Percentiles rank a stretch among this genome's conserved stretches.
These are phyloP conservation scores for Pseudocercospora fijiensis DNA, from an alignment of 2,329 filamentous ascomycete species.

Conservation along the genomic window DNA sequence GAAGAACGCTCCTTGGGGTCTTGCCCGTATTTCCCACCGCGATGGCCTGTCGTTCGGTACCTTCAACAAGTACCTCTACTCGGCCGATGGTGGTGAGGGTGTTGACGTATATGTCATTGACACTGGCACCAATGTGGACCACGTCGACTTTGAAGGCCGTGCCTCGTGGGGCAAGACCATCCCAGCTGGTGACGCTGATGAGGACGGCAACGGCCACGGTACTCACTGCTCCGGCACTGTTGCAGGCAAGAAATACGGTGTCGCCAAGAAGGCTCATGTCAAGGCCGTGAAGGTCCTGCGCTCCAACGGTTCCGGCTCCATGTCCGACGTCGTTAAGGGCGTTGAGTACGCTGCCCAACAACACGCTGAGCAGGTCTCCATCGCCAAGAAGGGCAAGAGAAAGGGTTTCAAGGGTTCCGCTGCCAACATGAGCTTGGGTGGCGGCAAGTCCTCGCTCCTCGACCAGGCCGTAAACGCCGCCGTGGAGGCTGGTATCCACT, in stretches of 20 bases:
- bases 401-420: slow-evolving; percentile 99
- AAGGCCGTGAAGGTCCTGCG: slow-evolving; percentile 97
- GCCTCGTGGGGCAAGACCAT: slow-evolving; percentile 98
- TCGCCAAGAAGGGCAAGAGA: slow-evolving; percentile 80
- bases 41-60: slow-evolving; percentile 80
- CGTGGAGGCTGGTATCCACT: slow-evolving; percentile 88
- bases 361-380: slow-evolving; percentile 72
- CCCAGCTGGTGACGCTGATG: slow-evolving; percentile 76
- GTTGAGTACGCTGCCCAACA: slow-evolving; percentile 88
- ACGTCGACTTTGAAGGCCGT: slow-evolving; percentile 96
- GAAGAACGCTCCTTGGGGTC: slow-evolving; percentile 96
- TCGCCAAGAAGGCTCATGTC: slow-evolving; percentile 96
- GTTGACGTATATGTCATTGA: slow-evolving; percentile 99
- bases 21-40: slow-evolving; percentile 96
- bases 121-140: slow-evolving; percentile 88
- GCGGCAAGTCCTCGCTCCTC: slow-evolving; percentile 90
- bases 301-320: slow-evolving; percentile 95
- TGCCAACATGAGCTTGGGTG: slow-evolving; percentile 98
- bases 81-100: slow-evolving; percentile 86
- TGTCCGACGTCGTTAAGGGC: slow-evolving; percentile 98
- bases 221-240: slow-evolving; percentile 99
- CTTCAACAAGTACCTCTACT: slow-evolving; percentile 98
- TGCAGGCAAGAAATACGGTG: slow-evolving; percentile 97
- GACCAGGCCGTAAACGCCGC: slow-evolving; percentile 93
- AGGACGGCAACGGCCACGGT: slow-evolving; percentile 95